These are phyloP conservation scores for Globisporangium cederbergense DNA, from an alignment of 352 stramenopile species.

Conservation along the genomic window DNA sequence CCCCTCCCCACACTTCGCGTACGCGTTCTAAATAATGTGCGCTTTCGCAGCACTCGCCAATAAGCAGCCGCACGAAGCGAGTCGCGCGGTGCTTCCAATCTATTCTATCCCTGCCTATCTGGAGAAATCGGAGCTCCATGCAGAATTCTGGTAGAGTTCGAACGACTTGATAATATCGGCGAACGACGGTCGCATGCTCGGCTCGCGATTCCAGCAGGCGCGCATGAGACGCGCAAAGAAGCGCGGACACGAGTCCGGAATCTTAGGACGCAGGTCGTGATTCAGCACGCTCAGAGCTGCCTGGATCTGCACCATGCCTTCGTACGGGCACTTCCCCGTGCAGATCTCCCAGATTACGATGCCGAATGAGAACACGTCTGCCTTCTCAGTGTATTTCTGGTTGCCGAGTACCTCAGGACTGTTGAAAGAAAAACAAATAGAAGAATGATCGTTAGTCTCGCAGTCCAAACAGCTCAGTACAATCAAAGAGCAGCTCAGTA, in stretches of 20 bases:
- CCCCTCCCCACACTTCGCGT: background rate
- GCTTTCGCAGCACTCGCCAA: conserved; percentile 6
- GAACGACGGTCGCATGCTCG: conserved; percentile 68
- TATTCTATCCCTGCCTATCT: conserved; percentile 10
- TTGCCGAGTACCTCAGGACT: conserved; percentile 87
- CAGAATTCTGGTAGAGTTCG: conserved; percentile 31
- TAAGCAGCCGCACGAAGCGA: background rate
- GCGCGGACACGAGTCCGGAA: conserved; percentile 55
- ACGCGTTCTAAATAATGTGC: conserved; percentile 12
- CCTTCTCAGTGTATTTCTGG: conserved; percentile 92
- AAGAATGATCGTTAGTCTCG: background rate
- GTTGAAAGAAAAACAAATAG: conserved; percentile 14
- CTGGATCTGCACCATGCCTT: conserved; percentile 89
- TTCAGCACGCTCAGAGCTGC: conserved; percentile 77
- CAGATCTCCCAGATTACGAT: conserved; percentile 95
- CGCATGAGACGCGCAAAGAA: conserved; percentile 78
- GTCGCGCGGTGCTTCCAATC: background rate
- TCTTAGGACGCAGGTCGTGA: conserved; percentile 62
- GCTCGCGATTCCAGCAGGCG: conserved; percentile 75
- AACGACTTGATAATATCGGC: conserved; percentile 53
- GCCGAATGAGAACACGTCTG: conserved; percentile 91
- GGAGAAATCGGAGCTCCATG: conserved; percentile 10
- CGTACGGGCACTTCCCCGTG: conserved; percentile 85
- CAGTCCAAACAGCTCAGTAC: conserved; percentile 8
- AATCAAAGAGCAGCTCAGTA: conserved; percentile 15